Percentiles rank a stretch among this genome's conserved stretches.
Evolutionary conservation across 2,329 filamentous ascomycete species (phyloP).

Genomic region (Sarocladiaceae sp.): DNA sequence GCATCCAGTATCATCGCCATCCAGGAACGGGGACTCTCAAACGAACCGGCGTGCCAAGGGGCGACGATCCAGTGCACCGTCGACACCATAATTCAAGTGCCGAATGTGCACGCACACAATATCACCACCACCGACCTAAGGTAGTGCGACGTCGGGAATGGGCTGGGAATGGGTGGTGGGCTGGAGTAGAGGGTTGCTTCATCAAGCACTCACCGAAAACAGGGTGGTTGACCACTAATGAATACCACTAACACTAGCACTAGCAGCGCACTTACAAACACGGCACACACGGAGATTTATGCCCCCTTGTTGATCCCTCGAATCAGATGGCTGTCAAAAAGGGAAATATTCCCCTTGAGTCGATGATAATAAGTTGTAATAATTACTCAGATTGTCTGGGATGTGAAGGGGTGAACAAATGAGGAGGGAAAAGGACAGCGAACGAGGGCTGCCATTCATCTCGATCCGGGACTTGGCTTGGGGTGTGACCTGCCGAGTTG

Average conservation of each 20-base stretch:
- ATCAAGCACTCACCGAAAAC: neutral
- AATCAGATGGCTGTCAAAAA: neutral
- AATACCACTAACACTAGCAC: neutral
- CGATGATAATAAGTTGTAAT: no score
- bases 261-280: neutral
- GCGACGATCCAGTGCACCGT: neutral
- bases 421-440: neutral
- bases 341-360: no score
- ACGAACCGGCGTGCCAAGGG: neutral
- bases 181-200: neutral
- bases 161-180: neutral
- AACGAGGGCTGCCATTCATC: neutral
- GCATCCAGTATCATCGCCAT: neutral
- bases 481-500: constrained; percentile 8
- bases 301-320: neutral
- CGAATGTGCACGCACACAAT: neutral
- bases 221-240: neutral
- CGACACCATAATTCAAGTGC: neutral
- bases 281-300: neutral
- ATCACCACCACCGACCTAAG: no score
- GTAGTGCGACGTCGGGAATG: no score
- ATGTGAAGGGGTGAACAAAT: no score
- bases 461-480: neutral
- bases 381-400: no score
- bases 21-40: neutral